phyloP scores from a whole-genome alignment of 2,329 filamentous ascomycete species.

The Ascocoryne sarcoides region DNA sequence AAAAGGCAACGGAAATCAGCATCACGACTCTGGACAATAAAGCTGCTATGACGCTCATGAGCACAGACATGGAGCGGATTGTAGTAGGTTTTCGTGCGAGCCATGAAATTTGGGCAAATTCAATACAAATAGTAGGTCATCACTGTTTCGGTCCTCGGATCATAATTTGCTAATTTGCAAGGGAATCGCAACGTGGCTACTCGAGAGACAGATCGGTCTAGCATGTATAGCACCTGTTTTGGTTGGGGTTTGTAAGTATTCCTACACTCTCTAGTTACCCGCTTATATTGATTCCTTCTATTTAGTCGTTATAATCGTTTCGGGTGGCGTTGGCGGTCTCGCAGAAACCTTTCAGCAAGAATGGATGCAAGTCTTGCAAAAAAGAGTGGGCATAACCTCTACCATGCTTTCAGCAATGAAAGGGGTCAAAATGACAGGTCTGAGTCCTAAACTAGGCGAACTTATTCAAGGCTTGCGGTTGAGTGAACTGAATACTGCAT shows the following conservation, averaged over 20 bases:
- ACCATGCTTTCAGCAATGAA: constrained; percentile 24
- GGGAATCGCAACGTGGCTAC: constrained; percentile 24
- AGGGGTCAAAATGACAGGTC: constrained; percentile 26
- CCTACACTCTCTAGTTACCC: constrained; percentile 5
- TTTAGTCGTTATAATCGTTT: constrained; percentile 7
- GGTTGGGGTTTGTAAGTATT: constrained; percentile 5
- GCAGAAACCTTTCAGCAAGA: constrained; percentile 5
- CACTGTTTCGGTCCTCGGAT: constrained; percentile 13
- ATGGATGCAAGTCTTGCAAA: constrained; percentile 18
- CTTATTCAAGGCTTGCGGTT: constrained; percentile 29
- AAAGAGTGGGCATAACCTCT: constrained; percentile 15
- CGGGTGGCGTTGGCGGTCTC: constrained; percentile 13
- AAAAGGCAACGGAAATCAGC: constrained; percentile 33
- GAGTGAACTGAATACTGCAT: background rate
- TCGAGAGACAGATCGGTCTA: constrained; percentile 23
- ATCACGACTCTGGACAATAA: constrained; percentile 25
- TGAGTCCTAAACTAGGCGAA: constrained; percentile 27
- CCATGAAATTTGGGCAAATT: constrained; percentile 33
- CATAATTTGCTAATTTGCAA: constrained; percentile 22
- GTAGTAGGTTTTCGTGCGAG: constrained; percentile 18
- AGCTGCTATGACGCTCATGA: constrained; percentile 34
- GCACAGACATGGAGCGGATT: constrained; percentile 29
- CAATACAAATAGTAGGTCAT: no score
- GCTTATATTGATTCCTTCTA: constrained; percentile 7
- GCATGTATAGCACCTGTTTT: constrained; percentile 13